A percentile compares a stretch with the other conserved stretches of the same genome.
Evolutionary conservation across 2,329 filamentous ascomycete genomes (phyloP).

Genomic region (Colletotrichum chlorophyti): DNA sequence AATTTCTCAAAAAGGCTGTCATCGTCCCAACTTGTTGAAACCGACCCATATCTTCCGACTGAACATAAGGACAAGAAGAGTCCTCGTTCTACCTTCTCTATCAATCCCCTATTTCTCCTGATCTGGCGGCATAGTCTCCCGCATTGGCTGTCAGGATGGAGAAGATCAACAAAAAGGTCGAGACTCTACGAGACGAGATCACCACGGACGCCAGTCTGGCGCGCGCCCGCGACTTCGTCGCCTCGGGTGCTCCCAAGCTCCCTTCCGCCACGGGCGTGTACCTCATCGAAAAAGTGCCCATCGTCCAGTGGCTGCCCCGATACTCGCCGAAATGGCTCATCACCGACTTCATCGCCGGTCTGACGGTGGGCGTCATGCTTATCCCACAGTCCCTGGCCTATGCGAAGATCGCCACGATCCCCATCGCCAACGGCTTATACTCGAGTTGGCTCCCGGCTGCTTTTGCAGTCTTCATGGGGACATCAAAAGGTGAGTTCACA

Average conservation of each 20-base stretch:
- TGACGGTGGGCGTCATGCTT: constrained; percentile 66
- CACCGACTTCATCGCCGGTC: constrained; percentile 67
- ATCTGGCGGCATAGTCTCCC: too few species aligned
- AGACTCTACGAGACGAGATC: constrained; percentile 22
- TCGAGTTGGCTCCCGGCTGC: constrained; percentile 65
- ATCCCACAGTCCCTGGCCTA: constrained; percentile 70
- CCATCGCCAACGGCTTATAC: constrained; percentile 66
- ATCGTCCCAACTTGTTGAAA: constrained; percentile 24
- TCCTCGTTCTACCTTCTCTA: too few species aligned
- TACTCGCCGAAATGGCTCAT: constrained; percentile 68
- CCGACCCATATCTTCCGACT: constrained; percentile 13
- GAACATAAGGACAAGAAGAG: too few species aligned
- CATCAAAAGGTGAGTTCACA: constrained; percentile 59
- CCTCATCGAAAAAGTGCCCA: constrained; percentile 65
- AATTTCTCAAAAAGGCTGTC: not conserved
- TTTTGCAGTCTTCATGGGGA: constrained; percentile 66
- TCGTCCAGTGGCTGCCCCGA: constrained; percentile 67
- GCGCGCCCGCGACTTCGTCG: constrained; percentile 37
- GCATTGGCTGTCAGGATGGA: constrained; percentile 17
- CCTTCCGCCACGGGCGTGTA: constrained; percentile 63
- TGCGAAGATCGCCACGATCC: constrained; percentile 67
- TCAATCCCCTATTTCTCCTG: too few species aligned
- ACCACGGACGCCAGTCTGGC: constrained; percentile 43
- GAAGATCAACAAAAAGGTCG: not conserved
- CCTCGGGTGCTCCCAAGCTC: constrained; percentile 41